Percentiles rank a stretch among this genome's conserved stretches.
phyloP scores from a whole-genome alignment of 129 eudicot species.

The Flaveria trinervia region DNA sequence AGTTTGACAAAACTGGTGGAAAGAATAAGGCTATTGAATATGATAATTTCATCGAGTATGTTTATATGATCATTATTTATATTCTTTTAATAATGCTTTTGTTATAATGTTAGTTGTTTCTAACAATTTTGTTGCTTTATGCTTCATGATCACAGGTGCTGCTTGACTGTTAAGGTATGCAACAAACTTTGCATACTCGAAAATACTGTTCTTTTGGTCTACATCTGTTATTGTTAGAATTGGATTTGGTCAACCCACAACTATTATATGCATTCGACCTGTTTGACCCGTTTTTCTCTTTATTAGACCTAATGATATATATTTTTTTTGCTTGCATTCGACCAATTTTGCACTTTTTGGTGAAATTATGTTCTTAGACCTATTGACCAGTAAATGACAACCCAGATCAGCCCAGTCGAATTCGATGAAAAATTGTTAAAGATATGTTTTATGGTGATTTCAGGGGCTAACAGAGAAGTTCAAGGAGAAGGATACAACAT shows the following conservation, averaged over 20 bases:
- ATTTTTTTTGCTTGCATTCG: background rate
- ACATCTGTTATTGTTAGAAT: background rate
- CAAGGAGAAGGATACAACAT: conserved; percentile 78
- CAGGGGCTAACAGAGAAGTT: conserved; percentile 96
- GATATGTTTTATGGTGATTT: conserved; percentile 23
- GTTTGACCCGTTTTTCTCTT: background rate
- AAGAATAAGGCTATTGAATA: conserved; percentile 75
- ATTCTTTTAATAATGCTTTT: background rate
- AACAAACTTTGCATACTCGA: background rate
- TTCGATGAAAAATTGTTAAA: background rate
- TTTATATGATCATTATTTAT: background rate
- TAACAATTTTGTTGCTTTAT: conserved; percentile 7
- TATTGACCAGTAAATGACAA: background rate
- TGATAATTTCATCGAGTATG: conserved; percentile 95
- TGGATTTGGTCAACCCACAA: background rate
- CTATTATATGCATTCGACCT: background rate
- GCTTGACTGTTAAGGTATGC: conserved; percentile 89
- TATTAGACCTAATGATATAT: background rate
- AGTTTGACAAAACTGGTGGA: conserved; percentile 87
- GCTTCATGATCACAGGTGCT: conserved; percentile 63
- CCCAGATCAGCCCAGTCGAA: background rate
- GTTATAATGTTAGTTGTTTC: conserved; percentile 8
- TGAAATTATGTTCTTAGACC: background rate
- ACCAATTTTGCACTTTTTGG: background rate
- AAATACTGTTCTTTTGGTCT: conserved; percentile 3